Evolutionary conservation across 768 basidiomycete species (phyloP), one percentile per base, ranked within the genome.

Genomic region (Tulasnella sp.): DNA sequence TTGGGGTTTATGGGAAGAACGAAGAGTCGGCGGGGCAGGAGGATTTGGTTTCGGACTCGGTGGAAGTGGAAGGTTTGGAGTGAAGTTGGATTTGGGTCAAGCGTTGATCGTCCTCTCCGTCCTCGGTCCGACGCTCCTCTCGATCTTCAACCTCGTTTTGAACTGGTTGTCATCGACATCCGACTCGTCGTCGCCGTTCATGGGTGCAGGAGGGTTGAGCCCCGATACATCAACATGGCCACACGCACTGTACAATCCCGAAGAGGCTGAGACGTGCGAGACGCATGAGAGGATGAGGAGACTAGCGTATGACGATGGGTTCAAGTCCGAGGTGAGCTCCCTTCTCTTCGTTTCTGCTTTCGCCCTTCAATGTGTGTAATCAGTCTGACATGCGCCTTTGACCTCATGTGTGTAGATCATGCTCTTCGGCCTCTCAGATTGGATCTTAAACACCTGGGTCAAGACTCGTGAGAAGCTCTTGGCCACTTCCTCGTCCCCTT

Each of bases 401-500:
- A 44, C 21, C 29, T 56, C 24, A 7, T 42, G 21, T 51, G 59
- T 46, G 22, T 19, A 93, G 69, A 78, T 92, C 29, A 75, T 83
- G 31, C 74, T 92, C 2, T 93, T 91, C 68, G 87, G 87, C 3
- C 76, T 93, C 15, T 83, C 82, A 10, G 83, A 87, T 41, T 93
- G 90, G 91, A 83, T 92, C 55, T 72, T 92, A 60, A 76, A 79
- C 57, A 80, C 81, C 5, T 93, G 90, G 90, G 76, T 83, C 3
- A 74, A 71, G 30, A 80, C 87, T 2, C 74, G 83, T 78, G 75
- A 67, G 70, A 79, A 30, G 21, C 46, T 59, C 30, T 25, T 49
- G 25, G 43, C 29, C 4, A 46, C 49, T 29, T 44, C 34, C 21
- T 27, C 17, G 25, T 24, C 38, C 22, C 49, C 27, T 51, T 30